Percentiles rank a stretch among this genome's conserved stretches.
These are phyloP conservation scores for Penicillium sp. DNA, from an alignment of 2,329 filamentous ascomycete species.

Conservation along the genomic window DNA sequence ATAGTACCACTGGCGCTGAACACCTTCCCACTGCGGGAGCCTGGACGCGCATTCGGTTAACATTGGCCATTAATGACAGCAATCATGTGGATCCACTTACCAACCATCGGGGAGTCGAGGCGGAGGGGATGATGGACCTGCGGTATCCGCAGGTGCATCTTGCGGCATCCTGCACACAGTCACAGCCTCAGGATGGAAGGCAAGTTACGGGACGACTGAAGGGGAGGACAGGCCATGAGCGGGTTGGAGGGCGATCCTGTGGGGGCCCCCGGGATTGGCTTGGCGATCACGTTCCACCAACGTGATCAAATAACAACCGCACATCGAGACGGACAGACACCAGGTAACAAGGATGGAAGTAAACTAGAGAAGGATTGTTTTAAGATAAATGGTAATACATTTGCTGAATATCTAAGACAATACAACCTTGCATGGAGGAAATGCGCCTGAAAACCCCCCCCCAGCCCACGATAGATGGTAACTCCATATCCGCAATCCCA, in stretches of 20 bases:
- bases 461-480: not conserved
- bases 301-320: not conserved
- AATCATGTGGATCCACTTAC: slow-evolving; percentile 32
- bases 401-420: not conserved
- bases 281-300: slow-evolving; percentile 26
- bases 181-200: slow-evolving; percentile 2
- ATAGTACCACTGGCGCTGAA: slow-evolving; percentile 47
- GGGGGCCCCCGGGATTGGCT: slow-evolving; percentile 28
- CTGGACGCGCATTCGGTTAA: slow-evolving; percentile 29
- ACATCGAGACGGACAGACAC: not conserved
- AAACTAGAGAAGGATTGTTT: not conserved
- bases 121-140: slow-evolving; percentile 47
- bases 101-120: slow-evolving; percentile 48
- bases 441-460: not conserved
- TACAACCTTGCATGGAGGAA: no score
- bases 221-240: not conserved
- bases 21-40: slow-evolving; percentile 50
- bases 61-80: slow-evolving; percentile 8
- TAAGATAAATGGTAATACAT: not conserved
- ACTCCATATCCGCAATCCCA: not conserved
- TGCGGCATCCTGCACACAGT: slow-evolving; percentile 32
- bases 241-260: slow-evolving; percentile 26
- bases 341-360: not conserved
- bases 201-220: not conserved
- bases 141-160: slow-evolving; percentile 44